Percentiles rank a stretch among this genome's conserved stretches.
phyloP scores from a whole-genome alignment of 768 basidiomycete genomes.

The Stropharia rugosoannulata region DNA sequence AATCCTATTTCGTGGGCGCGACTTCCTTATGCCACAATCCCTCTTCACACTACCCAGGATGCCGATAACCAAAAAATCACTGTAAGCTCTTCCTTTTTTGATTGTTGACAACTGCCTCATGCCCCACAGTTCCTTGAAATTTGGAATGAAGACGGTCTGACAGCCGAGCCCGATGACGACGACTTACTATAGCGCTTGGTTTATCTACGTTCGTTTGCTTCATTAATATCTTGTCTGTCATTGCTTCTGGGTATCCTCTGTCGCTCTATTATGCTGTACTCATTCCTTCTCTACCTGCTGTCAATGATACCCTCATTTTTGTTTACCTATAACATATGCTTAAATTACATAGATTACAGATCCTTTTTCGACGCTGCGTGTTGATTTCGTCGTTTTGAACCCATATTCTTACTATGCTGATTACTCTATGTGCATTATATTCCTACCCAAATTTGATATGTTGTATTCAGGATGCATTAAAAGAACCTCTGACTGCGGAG shows the following conservation, averaged over 20 bases:
- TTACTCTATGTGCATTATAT: not conserved
- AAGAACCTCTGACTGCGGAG: not conserved
- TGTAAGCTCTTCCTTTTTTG: conserved; percentile 41
- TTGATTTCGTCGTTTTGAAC: not conserved
- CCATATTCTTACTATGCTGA: not conserved
- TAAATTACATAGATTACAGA: not conserved
- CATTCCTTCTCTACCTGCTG: not conserved
- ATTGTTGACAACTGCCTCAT: not conserved
- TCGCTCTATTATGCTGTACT: not conserved
- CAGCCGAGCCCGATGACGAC: conserved; percentile 62
- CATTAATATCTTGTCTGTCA: not conserved
- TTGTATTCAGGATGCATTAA: not conserved
- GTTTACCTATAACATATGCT: conserved; percentile 4
- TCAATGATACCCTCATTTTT: conserved; percentile 6
- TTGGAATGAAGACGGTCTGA: conserved; percentile 81
- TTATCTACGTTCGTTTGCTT: conserved; percentile 3
- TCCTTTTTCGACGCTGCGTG: not conserved
- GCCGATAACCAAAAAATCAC: conserved; percentile 56
- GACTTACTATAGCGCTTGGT: conserved; percentile 21
- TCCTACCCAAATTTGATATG: not conserved
- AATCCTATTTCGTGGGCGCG: conserved; percentile 70
- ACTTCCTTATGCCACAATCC: conserved; percentile 61
- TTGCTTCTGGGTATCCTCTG: conserved; percentile 1
- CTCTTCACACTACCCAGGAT: conserved; percentile 64
- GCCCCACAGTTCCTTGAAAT: conserved; percentile 65